phyloP scores from a whole-genome alignment of 1,284 basidiomycete species.

The Laetiporus sulphureus region DNA sequence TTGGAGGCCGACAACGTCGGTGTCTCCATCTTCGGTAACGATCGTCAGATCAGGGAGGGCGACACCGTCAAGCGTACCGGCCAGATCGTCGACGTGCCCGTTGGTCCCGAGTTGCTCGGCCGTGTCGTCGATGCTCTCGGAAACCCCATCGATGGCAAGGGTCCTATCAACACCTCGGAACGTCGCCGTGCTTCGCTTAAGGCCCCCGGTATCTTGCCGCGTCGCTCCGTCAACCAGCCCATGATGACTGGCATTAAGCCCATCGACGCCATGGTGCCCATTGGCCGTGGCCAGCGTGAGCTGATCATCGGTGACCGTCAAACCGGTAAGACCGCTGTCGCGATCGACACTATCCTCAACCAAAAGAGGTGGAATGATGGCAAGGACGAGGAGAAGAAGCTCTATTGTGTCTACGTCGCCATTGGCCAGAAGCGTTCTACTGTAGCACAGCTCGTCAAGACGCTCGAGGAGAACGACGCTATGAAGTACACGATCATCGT shows the following conservation, averaged over 20 bases:
- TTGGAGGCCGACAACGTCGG: conserved; percentile 99
- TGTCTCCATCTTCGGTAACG: conserved; percentile 99
- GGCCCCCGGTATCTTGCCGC: conserved; percentile 97
- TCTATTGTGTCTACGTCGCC: conserved; percentile 99
- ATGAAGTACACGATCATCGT: conserved; percentile 99
- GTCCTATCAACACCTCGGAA: conserved; percentile 89
- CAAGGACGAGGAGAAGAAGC: conserved; percentile 93
- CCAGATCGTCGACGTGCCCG: conserved; percentile 99
- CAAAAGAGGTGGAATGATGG: conserved; percentile 99
- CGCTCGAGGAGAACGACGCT: conserved; percentile 98
- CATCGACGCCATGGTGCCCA: conserved; percentile 99
- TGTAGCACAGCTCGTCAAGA: conserved; percentile 98
- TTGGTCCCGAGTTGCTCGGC: conserved; percentile 92
- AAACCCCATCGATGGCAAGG: conserved; percentile 99
- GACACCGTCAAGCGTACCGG: conserved; percentile 99
- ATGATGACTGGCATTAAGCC: conserved; percentile 99
- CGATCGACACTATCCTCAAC: conserved; percentile 99
- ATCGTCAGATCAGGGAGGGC: conserved; percentile 99
- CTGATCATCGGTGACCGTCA: conserved; percentile 99
- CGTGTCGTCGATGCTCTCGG: conserved; percentile 99
- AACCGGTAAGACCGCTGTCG: conserved; percentile 98
- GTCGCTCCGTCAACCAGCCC: conserved; percentile 99
- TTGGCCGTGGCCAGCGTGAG: conserved; percentile 99
- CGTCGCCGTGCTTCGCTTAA: conserved; percentile 96
- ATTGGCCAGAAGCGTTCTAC: conserved; percentile 99